These are phyloP conservation scores for Moesziomyces sp. DNA, from an alignment of 1,284 basidiomycete genomes.

Conservation along the genomic window DNA sequence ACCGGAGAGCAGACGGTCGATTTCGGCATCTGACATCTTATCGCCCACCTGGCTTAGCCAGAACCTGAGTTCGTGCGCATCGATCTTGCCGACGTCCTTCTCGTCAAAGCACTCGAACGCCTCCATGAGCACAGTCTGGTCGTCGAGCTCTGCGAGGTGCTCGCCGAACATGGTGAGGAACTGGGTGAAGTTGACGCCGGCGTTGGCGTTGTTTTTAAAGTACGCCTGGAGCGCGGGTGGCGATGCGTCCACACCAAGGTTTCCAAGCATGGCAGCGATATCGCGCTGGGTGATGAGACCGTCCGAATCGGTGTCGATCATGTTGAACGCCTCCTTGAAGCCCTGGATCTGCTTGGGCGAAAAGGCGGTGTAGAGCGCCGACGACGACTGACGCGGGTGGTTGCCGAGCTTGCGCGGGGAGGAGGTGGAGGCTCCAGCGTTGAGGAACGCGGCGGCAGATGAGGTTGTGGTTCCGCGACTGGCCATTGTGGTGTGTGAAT, in stretches of 20 bases:
- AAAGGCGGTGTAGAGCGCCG: constrained; percentile 61
- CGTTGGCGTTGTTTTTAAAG: constrained; percentile 12
- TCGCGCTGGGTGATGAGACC: constrained; percentile 65
- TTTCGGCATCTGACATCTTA: constrained; percentile 58
- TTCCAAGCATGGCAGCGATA: constrained; percentile 60
- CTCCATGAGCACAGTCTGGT: constrained; percentile 56
- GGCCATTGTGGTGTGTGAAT: constrained; percentile 15
- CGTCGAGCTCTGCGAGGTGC: constrained; percentile 57
- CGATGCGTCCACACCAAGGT: constrained; percentile 55
- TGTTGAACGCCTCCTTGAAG: constrained; percentile 69
- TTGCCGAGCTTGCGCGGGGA: constrained; percentile 27
- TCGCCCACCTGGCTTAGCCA: constrained; percentile 63
- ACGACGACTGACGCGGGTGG: constrained; percentile 59
- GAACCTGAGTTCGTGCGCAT: constrained; percentile 55
- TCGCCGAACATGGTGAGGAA: constrained; percentile 66
- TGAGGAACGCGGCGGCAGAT: constrained; percentile 44
- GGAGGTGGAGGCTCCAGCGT: constrained; percentile 13
- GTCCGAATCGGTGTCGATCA: constrained; percentile 68
- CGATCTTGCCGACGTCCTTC: constrained; percentile 60
- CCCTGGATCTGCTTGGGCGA: constrained; percentile 67
- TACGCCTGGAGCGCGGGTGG: constrained; percentile 26
- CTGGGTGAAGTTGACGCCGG: constrained; percentile 61
- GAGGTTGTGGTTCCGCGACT: constrained; percentile 26
- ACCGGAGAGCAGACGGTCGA: constrained; percentile 55
- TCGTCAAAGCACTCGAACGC: constrained; percentile 68